A percentile compares a stretch with the other conserved stretches of the same genome.
These are phyloP conservation scores for Globisporangium nodosum DNA, from an alignment of 352 stramenopile genomes.

Conservation along the genomic window DNA sequence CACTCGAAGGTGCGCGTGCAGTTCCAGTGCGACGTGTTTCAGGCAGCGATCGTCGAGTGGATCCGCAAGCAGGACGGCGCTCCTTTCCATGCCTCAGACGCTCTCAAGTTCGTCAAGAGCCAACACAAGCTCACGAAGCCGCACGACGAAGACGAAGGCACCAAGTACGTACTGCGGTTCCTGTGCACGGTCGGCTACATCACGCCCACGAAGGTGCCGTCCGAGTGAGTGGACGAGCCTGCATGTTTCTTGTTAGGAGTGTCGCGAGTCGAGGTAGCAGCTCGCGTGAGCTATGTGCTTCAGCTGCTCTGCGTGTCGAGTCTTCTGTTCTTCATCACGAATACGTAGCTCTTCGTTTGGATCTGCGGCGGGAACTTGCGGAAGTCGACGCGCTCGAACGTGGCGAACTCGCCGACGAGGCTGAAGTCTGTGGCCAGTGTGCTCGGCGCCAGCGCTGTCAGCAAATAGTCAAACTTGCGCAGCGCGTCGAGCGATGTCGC, in stretches of 20 bases:
- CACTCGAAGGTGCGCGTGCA: conserved; percentile 32
- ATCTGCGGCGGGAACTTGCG: conserved; percentile 31
- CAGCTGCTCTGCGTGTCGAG: background rate
- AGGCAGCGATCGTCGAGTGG: conserved; percentile 52
- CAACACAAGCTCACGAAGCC: conserved; percentile 1
- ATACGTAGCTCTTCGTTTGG: conserved; percentile 44
- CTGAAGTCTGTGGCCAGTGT: conserved; percentile 36
- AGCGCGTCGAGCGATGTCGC: conserved; percentile 42
- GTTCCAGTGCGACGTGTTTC: conserved; percentile 42
- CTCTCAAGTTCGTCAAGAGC: background rate
- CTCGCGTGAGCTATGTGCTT: too few species aligned
- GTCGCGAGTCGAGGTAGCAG: too few species aligned
- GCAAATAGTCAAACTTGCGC: conserved; percentile 49
- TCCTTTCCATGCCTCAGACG: conserved; percentile 4
- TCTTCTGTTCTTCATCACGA: conserved; percentile 47
- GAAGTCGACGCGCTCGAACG: conserved; percentile 38
- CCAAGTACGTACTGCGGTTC: conserved; percentile 47
- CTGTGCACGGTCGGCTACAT: conserved; percentile 41
- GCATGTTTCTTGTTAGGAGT: too few species aligned
- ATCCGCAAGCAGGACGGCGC: conserved; percentile 20
- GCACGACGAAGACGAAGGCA: conserved; percentile 17
- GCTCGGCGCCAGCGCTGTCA: conserved; percentile 40
- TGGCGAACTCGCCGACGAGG: conserved; percentile 37
- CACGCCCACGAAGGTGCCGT: conserved; percentile 24
- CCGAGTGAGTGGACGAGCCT: background rate